These are phyloP conservation scores for Diaporthe vaccinii DNA, from an alignment of 2,329 filamentous ascomycete genomes.

Conservation along the genomic window DNA sequence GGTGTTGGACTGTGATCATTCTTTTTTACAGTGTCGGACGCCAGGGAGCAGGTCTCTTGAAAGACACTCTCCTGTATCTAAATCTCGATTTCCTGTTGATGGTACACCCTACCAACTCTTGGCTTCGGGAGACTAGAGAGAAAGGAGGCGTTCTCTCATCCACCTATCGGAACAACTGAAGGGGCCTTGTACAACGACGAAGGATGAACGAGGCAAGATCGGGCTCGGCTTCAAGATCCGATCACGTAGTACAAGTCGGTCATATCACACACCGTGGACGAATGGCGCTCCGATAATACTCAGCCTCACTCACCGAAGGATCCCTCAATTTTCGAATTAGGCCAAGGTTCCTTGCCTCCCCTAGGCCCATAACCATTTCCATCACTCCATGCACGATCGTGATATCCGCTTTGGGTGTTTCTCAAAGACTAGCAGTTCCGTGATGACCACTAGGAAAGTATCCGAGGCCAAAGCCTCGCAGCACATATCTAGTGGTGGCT, in stretches of 20 bases:
- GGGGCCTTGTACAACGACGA: too few relatives aligned
- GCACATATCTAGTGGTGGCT: neutral
- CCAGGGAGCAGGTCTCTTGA: too few relatives aligned
- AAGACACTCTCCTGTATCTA: too few relatives aligned
- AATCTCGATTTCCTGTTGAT: too few relatives aligned
- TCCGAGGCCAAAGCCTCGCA: too few relatives aligned
- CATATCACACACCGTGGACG: neutral
- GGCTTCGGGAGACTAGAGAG: neutral
- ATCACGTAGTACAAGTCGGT: neutral
- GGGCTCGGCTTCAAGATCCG: neutral
- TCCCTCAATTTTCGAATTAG: neutral
- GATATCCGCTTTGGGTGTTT: fast-evolving
- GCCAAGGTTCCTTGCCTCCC: neutral
- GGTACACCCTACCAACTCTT: neutral
- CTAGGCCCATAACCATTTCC: neutral
- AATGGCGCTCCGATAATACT: neutral
- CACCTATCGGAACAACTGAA: neutral
- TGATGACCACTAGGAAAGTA: too few relatives aligned
- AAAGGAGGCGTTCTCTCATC: neutral
- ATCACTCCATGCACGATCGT: neutral
- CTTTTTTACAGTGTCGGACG: too few relatives aligned
- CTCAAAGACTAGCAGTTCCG: fast-evolving
- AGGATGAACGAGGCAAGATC: neutral
- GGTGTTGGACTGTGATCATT: too few relatives aligned
- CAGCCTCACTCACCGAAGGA: neutral